Base-by-base conservation (phyloP, 139 green algal species). In the Chlorella ohadii region DNA sequence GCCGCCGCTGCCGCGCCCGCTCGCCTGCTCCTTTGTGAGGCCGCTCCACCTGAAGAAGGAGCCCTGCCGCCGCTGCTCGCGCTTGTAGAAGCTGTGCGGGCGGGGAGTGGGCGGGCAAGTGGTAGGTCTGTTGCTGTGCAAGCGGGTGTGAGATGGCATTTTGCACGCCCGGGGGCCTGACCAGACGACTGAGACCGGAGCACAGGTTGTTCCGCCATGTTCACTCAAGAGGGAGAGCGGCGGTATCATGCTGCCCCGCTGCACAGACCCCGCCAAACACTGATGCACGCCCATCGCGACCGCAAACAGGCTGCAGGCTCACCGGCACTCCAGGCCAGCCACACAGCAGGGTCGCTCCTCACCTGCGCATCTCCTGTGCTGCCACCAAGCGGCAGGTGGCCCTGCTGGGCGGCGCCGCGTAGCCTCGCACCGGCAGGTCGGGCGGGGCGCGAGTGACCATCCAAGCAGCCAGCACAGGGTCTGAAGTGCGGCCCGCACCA, bases 301-400 rank as follows among this genome's bases (percentile, higher is more conserved):
- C n/a, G n/a, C n/a, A n/a, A n/a, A n/a, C n/a, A n/a, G n/a, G n/a
- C n/a, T n/a, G n/a, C n/a, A n/a, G n/a, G n/a, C n/a, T n/a, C n/a
- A n/a, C n/a, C n/a, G n/a, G n/a, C 17, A 11, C 15, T 12, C 44
- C 44, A 4, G 28, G 51, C 51, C 55, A 67, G 17, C 33, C 22
- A 9, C 44, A 51, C 5, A 20, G 5, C 51, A 23, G 15, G n/a
- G n/a, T n/a, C n/a, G n/a, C n/a, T n/a, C n/a, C 79, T 78, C 79
- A 79, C 80, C 34, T n/a, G 15, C 57, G 51, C 80, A 85, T 85
- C 56, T 85, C 80, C 68, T 85, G 28, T 15, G 80, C 70, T 6
- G 70, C 80, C 25, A 85, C 38, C 55, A 85, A 56, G 7, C 70
- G 56, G 68, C 80, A 85, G 34, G 70, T 55, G 0, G 56, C 25